Evolutionary conservation across 768 basidiomycete genomes (phyloP), one percentile per base, ranked within the genome.

Genomic region (Royoungia palumana): DNA sequence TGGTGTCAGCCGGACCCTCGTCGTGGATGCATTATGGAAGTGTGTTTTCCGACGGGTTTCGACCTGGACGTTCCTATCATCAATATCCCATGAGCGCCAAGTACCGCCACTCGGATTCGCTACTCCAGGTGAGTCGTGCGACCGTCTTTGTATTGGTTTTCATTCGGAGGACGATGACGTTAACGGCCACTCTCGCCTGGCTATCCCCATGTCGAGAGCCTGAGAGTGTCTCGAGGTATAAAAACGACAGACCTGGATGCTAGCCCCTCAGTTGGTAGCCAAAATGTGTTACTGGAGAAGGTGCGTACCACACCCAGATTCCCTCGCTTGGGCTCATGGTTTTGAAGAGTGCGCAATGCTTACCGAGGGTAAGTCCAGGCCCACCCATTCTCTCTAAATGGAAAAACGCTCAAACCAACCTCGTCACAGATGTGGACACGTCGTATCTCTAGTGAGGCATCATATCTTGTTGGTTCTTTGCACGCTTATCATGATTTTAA

Each of bases 241-340:
- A 67, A 66, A 65, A 54, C 51, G 48, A 53, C 30, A 27, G 40
- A 30, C 43, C 38, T 13, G 35, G 44, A 40, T 40, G 35, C 35
- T 38, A 20, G 21, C 37, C 24, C 35, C 43, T 34, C 50, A 46
- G 27, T 52, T 53, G 46, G 50, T n/a, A 13, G 37, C 55, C 47
- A 36, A 21, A 19, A 83, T 83, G 82, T 83, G 81, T 67, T 79
- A 76, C 61, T 81, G 72, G 70, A 75, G 81, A 60, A 74, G 78
- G 81, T 82, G 54, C 70, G 80, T 60, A 17, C 38, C 36, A 27
- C 42, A 27, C 43, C 30, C 42, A 16, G 24, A 42, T 25, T 16
- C 22, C 47, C 12, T 43, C 22, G 11, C 47, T 25, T 14, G 27
- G 16, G 30, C 65, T 71, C 34, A 71, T 47, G 35, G 22, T 16